Base-by-base conservation (phyloP, 164 flowering plant species). In the Chimonanthus salicifolius region DNA sequence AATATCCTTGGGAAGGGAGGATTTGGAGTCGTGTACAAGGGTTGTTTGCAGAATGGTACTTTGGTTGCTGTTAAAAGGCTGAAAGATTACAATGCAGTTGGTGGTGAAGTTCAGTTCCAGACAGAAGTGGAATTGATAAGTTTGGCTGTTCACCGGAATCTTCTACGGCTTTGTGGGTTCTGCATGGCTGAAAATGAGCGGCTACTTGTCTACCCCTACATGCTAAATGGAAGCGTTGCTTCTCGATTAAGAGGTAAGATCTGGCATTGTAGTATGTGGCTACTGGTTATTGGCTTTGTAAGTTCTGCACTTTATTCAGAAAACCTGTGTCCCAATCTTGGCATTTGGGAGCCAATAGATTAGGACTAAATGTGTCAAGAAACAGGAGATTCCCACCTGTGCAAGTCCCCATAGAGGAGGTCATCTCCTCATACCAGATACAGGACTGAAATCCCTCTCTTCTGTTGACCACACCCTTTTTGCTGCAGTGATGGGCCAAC, bases 151-250 rank as follows among this genome's bases (percentile, higher is more conserved):
- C 97, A 92, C 77, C 89, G 97, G 43, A 90, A 90, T 85, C 93
- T 92, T 67, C 90, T 92, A 44, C 84, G 86, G 71, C 93, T 90
- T 13, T 84, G 79, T 78, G 97, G 97, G 0, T 92, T 92, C 70
- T 92, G 97, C 82, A 70, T 83, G 5, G 89, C 89, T 48, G 88
- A 88, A 76, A 88, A 71, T 66, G 97, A 92, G 71, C 62, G 94
- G 66, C 84, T 92, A 64, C 90, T 92, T 71, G 90, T 92, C 68
- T 92, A 92, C 76, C 92, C 92, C 43, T 92, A 83, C 79, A 92
- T 92, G 97, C 84, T 92, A 46, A 90, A 92, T 83, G 97, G 97
- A 67, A 92, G 97, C 74, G 94, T 92, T 33, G 94, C 92, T 51
- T 88, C 89, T 48, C 82, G 87, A 47, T 78, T 90, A 74, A 81